phyloP scores from a whole-genome alignment of 2,329 filamentous ascomycete species.

The Fusarium haematococcum region DNA sequence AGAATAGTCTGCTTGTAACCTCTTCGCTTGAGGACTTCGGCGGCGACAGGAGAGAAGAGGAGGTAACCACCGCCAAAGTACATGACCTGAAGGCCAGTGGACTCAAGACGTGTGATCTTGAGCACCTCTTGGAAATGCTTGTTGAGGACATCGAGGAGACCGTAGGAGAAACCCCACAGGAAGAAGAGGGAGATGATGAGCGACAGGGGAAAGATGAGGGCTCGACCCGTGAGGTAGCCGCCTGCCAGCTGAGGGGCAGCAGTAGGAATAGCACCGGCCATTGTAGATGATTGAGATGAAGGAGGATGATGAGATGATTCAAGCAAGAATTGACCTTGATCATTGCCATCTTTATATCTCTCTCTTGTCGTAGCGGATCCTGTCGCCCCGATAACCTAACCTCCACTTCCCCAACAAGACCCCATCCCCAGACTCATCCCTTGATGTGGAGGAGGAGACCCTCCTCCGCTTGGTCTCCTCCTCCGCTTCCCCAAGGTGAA shows the following conservation, averaged over 20 bases:
- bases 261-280: conserved; percentile 40
- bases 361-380: conserved; percentile 9
- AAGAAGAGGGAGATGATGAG: conserved; percentile 65
- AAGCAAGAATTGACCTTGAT: conserved; percentile 9
- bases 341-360: conserved; percentile 32
- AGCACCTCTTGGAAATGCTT: conserved; percentile 61
- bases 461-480: conserved; percentile 8
- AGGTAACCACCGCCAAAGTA: conserved; percentile 65
- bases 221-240: conserved; percentile 40
- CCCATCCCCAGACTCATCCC: conserved; percentile 24
- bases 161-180: conserved; percentile 61
- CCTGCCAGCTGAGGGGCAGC: conserved; percentile 38
- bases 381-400: conserved; percentile 26
- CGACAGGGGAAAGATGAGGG: conserved; percentile 68
- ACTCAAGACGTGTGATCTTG: conserved; percentile 56
- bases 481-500: conserved; percentile 23
- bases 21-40: conserved; percentile 71
- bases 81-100: conserved; percentile 61
- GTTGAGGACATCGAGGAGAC: conserved; percentile 61
- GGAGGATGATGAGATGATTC: conserved; percentile 6
- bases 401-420: conserved; percentile 32
- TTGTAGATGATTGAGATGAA: conserved; percentile 15
- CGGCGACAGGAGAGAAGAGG: conserved; percentile 62
- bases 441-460: conserved; percentile 14
- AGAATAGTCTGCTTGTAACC: conserved; percentile 77